Evolutionary conservation across 169 alveolate genomes (phyloP), one percentile per base, ranked within the genome.

Genomic region (Plasmodium coatneyi): DNA sequence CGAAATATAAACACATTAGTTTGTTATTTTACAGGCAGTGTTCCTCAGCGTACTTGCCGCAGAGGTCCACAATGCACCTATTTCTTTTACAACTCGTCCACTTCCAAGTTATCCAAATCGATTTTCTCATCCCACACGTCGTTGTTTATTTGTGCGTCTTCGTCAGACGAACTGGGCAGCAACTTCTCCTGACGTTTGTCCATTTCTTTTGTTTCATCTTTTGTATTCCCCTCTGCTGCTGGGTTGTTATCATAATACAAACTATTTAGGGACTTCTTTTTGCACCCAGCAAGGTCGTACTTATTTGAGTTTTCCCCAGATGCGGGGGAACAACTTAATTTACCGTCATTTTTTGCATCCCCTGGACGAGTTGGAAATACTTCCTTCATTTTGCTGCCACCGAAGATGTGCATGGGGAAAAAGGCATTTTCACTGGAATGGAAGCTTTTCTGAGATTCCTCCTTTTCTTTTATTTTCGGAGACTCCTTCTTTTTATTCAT

Each of bases 121-220:
- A 87, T 87, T 87, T 87, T 60, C 36, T 87, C 93, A 66, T 79
- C 43, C 93, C 93, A 87, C 3, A 87, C 93, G 22, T 87, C 93
- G 36, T 76, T 79, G 74, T 83, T 70, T 56, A 87, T 72, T 79
- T 79, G 89, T 46, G 82, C 76, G 28, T 87, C 93, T 19, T 87
- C 93, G 16, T 80, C 93, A 28, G 89, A 87, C 71, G 82, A 79
- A 66, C 22, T 66, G 49, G 89, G 74, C 32, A 54, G 90, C 46
- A 39, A 28, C n/a, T 87, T 39, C 32, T 87, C 39, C 46, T 52
- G 80, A 22, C 34, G 52, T 60, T 60, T 66, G 30, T 46, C 25
- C 7, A 4, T 30, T 22, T 87, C 72, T 16, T 16, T 46, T 84
- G 19, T 32, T 60, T 84, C 43, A 36, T 43, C 34, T 16, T 72